Evolutionary conservation across 2,329 filamentous ascomycete genomes (phyloP).

Genomic region (Endothia cerciana): DNA sequence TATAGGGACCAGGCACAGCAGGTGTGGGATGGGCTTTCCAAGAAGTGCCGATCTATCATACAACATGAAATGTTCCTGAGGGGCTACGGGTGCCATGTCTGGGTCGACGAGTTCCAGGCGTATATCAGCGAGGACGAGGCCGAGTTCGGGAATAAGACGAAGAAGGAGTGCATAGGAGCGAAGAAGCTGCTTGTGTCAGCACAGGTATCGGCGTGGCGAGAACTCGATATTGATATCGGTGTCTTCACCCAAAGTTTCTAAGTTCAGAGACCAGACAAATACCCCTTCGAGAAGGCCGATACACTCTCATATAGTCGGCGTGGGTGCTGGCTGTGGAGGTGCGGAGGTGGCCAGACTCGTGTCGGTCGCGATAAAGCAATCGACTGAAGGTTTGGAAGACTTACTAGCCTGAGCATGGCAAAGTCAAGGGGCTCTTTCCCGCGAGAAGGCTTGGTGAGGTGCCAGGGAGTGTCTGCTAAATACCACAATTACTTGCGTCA

Average conservation of each 20-base stretch:
- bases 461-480: too few relatives aligned
- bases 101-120: slow-evolving; percentile 18
- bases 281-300: background rate
- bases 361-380: too few relatives aligned
- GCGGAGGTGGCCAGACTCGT: too few relatives aligned
- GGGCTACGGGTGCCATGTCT: slow-evolving; percentile 11
- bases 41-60: background rate
- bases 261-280: background rate
- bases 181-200: slow-evolving; percentile 1
- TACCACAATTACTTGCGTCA: too few relatives aligned
- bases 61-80: background rate
- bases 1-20: background rate
- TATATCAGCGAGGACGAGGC: slow-evolving; percentile 8
- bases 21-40: slow-evolving; percentile 3
- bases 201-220: slow-evolving; percentile 4
- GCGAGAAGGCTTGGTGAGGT: too few relatives aligned
- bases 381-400: too few relatives aligned
- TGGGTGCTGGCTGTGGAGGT: too few relatives aligned
- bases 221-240: background rate
- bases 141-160: background rate
- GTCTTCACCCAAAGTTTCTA: background rate
- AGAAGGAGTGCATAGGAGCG: background rate
- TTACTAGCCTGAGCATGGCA: background rate
- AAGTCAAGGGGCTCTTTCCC: background rate
- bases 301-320: background rate